Percentiles rank a stretch among this genome's conserved stretches.
phyloP scores from a whole-genome alignment of 129 eudicot genomes.

The Apium graveolens region DNA sequence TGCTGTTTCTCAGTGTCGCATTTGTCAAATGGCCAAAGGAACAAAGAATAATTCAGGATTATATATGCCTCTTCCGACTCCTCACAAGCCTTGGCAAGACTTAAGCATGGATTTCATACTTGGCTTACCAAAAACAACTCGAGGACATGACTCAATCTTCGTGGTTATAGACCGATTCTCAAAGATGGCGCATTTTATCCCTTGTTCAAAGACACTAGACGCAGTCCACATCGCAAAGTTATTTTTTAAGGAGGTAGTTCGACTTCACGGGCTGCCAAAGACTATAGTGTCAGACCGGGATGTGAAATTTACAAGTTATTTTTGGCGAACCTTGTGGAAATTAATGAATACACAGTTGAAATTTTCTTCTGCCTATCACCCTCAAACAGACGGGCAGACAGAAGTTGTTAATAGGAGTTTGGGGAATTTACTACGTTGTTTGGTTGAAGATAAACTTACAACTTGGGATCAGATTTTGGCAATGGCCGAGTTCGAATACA shows the following conservation, averaged over 20 bases:
- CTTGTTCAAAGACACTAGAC: slow-evolving; percentile 18
- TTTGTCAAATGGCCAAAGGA: too few relatives aligned
- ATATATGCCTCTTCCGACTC: too few relatives aligned
- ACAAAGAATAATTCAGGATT: too few relatives aligned
- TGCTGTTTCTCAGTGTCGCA: not conserved
- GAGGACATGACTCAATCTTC: slow-evolving; percentile 14
- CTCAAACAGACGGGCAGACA: too few relatives aligned
- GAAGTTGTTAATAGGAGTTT: not conserved
- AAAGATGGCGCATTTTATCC: slow-evolving; percentile 22
- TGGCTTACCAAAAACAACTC: slow-evolving; percentile 2
- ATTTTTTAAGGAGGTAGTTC: slow-evolving; percentile 12
- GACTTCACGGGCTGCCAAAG: slow-evolving; percentile 10
- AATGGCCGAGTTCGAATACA: slow-evolving; percentile 17
- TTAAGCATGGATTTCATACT: slow-evolving; percentile 13
- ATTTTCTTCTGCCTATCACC: slow-evolving; percentile 4
- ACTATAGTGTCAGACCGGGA: not conserved
- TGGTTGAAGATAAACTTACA: not conserved
- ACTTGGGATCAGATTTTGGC: slow-evolving; percentile 10
- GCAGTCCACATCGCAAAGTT: slow-evolving; percentile 2
- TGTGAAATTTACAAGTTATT: slow-evolving; percentile 1
- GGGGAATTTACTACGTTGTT: not conserved
- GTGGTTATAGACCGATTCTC: slow-evolving; percentile 18
- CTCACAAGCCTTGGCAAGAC: slow-evolving; percentile 9
- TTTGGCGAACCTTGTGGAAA: slow-evolving; percentile 11
- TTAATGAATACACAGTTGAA: slow-evolving; percentile 3